Evolutionary conservation across 768 basidiomycete species (phyloP).

Genomic region (Serendipita sp.): DNA sequence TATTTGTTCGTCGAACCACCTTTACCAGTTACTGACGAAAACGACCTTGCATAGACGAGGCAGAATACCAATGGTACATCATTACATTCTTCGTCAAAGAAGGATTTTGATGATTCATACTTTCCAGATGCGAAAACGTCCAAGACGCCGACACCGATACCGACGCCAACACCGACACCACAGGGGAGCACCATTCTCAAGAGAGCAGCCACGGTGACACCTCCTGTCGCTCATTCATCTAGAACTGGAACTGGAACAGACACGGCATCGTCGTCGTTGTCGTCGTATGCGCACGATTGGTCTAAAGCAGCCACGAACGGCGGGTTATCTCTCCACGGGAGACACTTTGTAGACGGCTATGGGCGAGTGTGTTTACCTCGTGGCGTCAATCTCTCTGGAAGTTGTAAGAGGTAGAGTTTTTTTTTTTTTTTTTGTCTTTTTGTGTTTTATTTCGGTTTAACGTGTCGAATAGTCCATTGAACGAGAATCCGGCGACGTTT

Average conservation of each 20-base stretch:
- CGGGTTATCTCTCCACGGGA: slow-evolving; percentile 41
- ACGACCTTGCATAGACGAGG: background rate
- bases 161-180: too few relatives aligned
- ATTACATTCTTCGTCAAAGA: background rate
- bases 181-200: too few relatives aligned
- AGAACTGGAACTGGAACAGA: too few relatives aligned
- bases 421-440: background rate
- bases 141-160: too few relatives aligned
- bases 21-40: slow-evolving; percentile 8
- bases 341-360: slow-evolving; percentile 67
- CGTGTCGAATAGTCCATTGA: too few relatives aligned
- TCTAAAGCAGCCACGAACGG: slow-evolving; percentile 40
- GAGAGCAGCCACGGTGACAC: too few relatives aligned
- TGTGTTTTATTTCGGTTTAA: too few relatives aligned
- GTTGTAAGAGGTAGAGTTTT: slow-evolving; percentile 50
- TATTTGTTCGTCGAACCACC: background rate
- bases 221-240: too few relatives aligned
- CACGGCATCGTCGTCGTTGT: slow-evolving; percentile 20
- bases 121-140: too few relatives aligned
- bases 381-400: slow-evolving; percentile 76
- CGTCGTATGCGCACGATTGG: slow-evolving; percentile 62
- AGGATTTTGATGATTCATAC: too few relatives aligned
- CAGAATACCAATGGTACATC: background rate
- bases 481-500: slow-evolving; percentile 44
- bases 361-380: slow-evolving; percentile 68